Base-by-base conservation (phyloP, 805 yeast genomes). In the Nakazawaea wyomingensis region DNA sequence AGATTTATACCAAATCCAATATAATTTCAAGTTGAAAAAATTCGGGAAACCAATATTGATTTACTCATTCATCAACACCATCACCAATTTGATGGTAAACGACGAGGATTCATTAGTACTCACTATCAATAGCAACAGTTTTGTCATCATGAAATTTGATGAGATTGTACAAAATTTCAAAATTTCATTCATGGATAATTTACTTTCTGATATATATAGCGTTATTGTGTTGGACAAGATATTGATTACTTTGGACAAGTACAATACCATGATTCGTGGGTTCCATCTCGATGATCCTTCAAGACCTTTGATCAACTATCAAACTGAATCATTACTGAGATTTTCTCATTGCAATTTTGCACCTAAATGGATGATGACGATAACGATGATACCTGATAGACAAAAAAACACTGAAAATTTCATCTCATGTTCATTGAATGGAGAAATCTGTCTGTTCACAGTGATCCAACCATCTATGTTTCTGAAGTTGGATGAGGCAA, bases 341-440 rank as follows among this genome's bases (percentile, higher is more conserved):
- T 24, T 69, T 1, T 34, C 37, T 3, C 34, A 39, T 22, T 61
- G 68, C 42, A 41, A 50, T 1, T 53, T 65, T 21, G 36, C 38
- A 1, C 65, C 72, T 1, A 43, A 54, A 16, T 69, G 74, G 72
- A 13, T 50, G 52, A 24, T 24, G 27, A 24, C 27, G 11, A 24
- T 24, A 2, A 24, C 11, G 27, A 24, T 24, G 11, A 24, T 24
- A 11, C 11, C 27, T 9, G 11, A 24, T 24, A 9, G 27, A 11
- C 3, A 24, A 13, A 22, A 28, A 8, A 16, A 24, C 5, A 16
- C n/a, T 45, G 32, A 29, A 37, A 48, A 48, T 31, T 54, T 60
- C 34, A 35, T 62, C 14, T 51, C 65, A 10, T 59, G 64, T 43
- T 73, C 73, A 1, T 31, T 69, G 14, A 57, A 62, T 32, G 74